Evolutionary conservation across 2,329 filamentous ascomycete genomes (phyloP), one percentile per base, ranked within the genome.

Genomic region (Coniochaeta pulveracea): DNA sequence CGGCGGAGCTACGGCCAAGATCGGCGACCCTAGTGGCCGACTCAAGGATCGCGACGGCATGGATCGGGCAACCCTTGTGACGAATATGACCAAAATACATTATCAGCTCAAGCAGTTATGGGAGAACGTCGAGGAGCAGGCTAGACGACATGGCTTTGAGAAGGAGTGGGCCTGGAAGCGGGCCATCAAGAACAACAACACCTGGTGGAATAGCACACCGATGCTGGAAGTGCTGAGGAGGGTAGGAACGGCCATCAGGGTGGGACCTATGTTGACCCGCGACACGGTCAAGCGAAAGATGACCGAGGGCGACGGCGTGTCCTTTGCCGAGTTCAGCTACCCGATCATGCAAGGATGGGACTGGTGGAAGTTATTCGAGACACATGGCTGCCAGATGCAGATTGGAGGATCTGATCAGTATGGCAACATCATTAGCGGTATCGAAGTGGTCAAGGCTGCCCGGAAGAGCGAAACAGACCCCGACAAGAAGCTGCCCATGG

Each of bases 381-480:
- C 47, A 40, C 65, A 68, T 16, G 70, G 70, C 30, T 67, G 86
- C 8, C 80, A 88, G 50, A 72, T 96, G 52, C 86, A 98, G 58
- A 84, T 98, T 34, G 91, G 91, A 37, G 91, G 91, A 24, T 86
- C 86, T 6, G 91, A 98, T 52, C 91, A 98, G 59, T 96, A 80
- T 52, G 91, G 91, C 41, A 98, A 98, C 57, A 96, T 98, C 43
- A 72, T 93, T 18, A 78, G 88, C 10, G 91, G 91, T 31, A 80
- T 91, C 49, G 85, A 95, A 39, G 74, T 82, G 3, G 72, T 96
- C 47, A 89, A 88, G 54, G 66, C 78, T 35, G 76, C 89, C 26
- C 71, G 79, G 34, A 68, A 69, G 26, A 61, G 56, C 30, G 67
- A 78, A 38, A 61, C 68, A 21, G 52, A 71, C 29, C 62, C 61